Base-by-base conservation (phyloP, 2,329 filamentous ascomycete genomes). In the Drechslera avenae region DNA sequence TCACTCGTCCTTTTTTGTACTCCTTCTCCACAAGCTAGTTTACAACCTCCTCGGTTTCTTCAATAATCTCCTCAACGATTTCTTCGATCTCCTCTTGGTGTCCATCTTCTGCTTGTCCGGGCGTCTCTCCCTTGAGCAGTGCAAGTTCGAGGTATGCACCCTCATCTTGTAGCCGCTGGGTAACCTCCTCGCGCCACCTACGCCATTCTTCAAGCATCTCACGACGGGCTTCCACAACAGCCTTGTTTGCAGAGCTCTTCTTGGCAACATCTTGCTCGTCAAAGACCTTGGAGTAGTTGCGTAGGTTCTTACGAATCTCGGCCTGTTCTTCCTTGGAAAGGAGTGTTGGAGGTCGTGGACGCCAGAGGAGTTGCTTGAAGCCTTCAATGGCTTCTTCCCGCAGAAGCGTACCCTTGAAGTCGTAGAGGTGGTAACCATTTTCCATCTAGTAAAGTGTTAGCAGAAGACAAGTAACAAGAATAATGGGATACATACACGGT, bases 401-500 rank as follows among this genome's bases (percentile, higher is more conserved):
- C 46, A 99, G 85, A 46, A 88, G 84, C 66, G 89, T 87, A 59
- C 94, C 95, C 74, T 87, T 89, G 84, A 99, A 99, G 73, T 96
- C 92, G 83, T 97, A 97, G 56, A 99, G 80, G 75, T 97, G 93
- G 81, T 96, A 99, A 59, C 94, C 94, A 74, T 97, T 99, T 81
- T 99, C 94, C 91, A 97, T 96, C 90, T 96, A 70, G 40, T 28
- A 28, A 21, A 26, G 37, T 46, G 51, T 66, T 55, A 67, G 59
- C 36, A 51, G 28, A 32, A 39, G 26, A 37, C 47, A 19, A 5
- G 23, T 16, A 42, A 30, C 18, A 32, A 46, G 13, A 28, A 32
- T 12, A n/a, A 62, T 16, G 48, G 90, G 63, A 28, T 39, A 66
- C 90, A 81, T 87, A 96, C 92, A 64, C 88, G 83, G 76, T 97